Base-by-base conservation (phyloP, 495 filamentous ascomycete species). In the Podospora pseudopauciseta region DNA sequence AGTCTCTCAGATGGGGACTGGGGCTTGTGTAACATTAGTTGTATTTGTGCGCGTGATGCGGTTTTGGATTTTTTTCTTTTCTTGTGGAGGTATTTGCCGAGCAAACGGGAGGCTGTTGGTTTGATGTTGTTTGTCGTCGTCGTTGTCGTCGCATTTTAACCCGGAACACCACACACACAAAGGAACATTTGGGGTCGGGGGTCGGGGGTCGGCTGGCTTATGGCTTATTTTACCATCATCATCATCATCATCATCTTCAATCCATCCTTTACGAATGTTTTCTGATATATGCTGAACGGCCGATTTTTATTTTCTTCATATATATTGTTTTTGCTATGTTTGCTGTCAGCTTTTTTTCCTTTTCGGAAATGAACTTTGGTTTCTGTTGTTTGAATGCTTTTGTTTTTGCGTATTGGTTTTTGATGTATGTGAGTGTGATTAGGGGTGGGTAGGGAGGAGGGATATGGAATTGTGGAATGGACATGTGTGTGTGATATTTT, bases 11-110 rank as follows among this genome's bases (percentile, higher is more conserved):
- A 60, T 58, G 39, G n/a, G 23, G 23, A 23, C 23, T 23, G 23
- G 23, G 44, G 19, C 63, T 66, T 65, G 66, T 71, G 70, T 71
- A 71, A 30, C 66, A 71, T 66, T 66, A 68, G 39, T n/a, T 27
- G 57, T 63, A 16, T 39, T 66, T 13, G 55, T 66, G 15, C 54
- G 23, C 23, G 23, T 23, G 1, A 23, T 23, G 23, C 23, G 23
- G 23, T 1, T 23, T 23, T 23, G 23, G 23, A 23, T 23, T 23
- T 23, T 23, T 23, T 19, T 9, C 26, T 26, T 28, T 16, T 34
- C 39, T 65, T 65, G 59, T 32, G 30, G 30, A 7, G 28, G 16
- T 4, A 5, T 32, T 32, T 32, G 30, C 30, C 30, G 30, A 32
- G 30, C 30, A 32, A 32, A 32, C 30, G 11, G 11, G 9, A 49